phyloP scores from a whole-genome alignment of 2,329 filamentous ascomycete genomes.

The Camptophora hylomeconis region DNA sequence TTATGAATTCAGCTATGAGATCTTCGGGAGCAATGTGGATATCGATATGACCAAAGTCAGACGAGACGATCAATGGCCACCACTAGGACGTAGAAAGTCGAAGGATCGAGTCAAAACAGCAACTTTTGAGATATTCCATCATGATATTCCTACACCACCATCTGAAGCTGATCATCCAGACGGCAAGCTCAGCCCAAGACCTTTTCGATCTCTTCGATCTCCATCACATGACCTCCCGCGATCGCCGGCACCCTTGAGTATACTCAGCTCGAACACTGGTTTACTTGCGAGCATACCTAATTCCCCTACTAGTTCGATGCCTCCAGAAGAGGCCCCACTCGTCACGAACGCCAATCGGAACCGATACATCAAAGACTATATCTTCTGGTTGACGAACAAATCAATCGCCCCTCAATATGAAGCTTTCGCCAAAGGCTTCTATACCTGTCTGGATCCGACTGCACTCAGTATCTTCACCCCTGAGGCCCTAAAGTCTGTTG shows the following conservation, averaged over 20 bases:
- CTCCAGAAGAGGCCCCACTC: constrained; percentile 45
- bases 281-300: too few species aligned
- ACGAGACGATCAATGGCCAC: constrained; percentile 14
- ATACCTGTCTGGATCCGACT: constrained; percentile 55
- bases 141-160: not conserved
- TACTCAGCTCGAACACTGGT: not conserved
- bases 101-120: too few species aligned
- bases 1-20: constrained; percentile 68
- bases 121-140: too few species aligned
- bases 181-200: too few species aligned
- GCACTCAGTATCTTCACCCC: constrained; percentile 62
- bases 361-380: constrained; percentile 72
- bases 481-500: constrained; percentile 56
- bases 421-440: constrained; percentile 73
- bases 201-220: too few species aligned
- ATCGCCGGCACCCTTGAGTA: too few species aligned
- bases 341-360: constrained; percentile 71
- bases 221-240: not conserved
- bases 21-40: constrained; percentile 39
- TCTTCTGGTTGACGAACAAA: constrained; percentile 65
- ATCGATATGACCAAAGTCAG: constrained; percentile 40
- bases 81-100: too few species aligned
- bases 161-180: not conserved
- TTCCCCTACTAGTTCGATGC: constrained; percentile 21
- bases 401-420: constrained; percentile 65